These are phyloP conservation scores for Trichophyton equinum DNA, from an alignment of 2,329 filamentous ascomycete genomes.

Conservation along the genomic window DNA sequence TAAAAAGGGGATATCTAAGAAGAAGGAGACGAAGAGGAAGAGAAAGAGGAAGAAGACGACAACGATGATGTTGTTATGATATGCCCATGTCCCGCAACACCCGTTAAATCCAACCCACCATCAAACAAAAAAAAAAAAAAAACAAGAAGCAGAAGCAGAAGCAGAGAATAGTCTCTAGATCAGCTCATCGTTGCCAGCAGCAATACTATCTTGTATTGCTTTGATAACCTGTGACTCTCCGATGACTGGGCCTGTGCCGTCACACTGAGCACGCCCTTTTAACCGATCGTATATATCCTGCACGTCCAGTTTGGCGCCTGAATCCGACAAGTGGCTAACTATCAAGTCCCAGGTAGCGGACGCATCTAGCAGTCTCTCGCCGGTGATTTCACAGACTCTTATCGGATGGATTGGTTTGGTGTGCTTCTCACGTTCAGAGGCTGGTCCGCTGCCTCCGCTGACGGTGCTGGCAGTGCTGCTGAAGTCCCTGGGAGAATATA, in stretches of 20 bases:
- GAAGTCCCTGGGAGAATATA: constrained; percentile 60
- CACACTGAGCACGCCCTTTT: constrained; percentile 62
- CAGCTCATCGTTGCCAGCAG: constrained; percentile 66
- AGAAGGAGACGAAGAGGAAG: not conserved
- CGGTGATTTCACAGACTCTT: constrained; percentile 48
- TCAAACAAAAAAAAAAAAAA: not conserved
- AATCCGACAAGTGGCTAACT: constrained; percentile 64
- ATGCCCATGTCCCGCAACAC: constrained; percentile 4
- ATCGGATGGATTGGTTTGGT: constrained; percentile 51
- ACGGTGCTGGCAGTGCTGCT: constrained; percentile 28
- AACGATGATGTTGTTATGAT: not conserved
- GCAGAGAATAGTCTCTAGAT: constrained; percentile 23
- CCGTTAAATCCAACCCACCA: constrained; percentile 1
- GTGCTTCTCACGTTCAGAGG: not conserved
- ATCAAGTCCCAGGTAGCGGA: constrained; percentile 85
- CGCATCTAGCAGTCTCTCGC: constrained; percentile 58
- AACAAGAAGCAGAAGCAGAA: not conserved
- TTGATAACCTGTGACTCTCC: constrained; percentile 59
- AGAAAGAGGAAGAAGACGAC: too few relatives aligned
- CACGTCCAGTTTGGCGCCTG: constrained; percentile 67
- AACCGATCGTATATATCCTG: constrained; percentile 67
- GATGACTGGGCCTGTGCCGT: constrained; percentile 81
- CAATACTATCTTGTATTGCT: constrained; percentile 68
- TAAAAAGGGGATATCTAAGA: constrained; percentile 1
- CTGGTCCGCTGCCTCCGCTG: constrained; percentile 6